Conservation (phyloP, 2,329 filamentous ascomycete species). For the Cladosporium phlei region DNA sequence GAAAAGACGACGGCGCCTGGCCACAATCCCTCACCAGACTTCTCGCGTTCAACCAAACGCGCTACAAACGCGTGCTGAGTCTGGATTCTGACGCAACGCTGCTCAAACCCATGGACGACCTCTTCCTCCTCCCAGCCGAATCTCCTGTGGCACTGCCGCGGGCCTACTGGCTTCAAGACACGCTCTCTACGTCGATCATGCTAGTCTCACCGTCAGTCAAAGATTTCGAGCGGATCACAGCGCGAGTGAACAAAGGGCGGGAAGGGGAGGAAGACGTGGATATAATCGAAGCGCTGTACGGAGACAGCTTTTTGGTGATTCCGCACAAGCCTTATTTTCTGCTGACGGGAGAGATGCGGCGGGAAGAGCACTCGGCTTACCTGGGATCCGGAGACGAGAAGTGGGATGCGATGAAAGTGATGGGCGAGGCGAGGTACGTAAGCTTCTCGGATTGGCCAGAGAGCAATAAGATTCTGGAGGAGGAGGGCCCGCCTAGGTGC, state of each 20-base stretch:
- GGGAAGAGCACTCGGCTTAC: conserved; percentile 46
- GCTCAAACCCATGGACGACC: conserved; percentile 61
- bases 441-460: conserved; percentile 61
- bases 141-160: conserved; percentile 59
- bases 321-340: conserved; percentile 62
- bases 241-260: conserved; percentile 6
- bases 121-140: conserved; percentile 60
- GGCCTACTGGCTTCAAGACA: conserved; percentile 63
- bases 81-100: conserved; percentile 62
- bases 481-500: conserved; percentile 23
- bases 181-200: conserved; percentile 17
- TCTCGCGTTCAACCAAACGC: conserved; percentile 62
- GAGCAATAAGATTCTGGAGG: conserved; percentile 31
- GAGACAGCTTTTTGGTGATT: conserved; percentile 56
- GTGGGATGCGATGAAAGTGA: conserved; percentile 56
- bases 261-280: conserved; percentile 35
- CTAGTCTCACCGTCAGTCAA: conserved; percentile 19
- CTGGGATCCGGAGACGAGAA: conserved; percentile 35
- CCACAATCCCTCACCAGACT: conserved; percentile 63
- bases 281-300: conserved; percentile 59
- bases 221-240: conserved; percentile 14
- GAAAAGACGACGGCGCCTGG: conserved; percentile 46
- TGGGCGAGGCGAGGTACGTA: conserved; percentile 59
- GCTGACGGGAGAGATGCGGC: conserved; percentile 59
- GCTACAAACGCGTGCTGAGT: conserved; percentile 55